Conservation (phyloP, 345 rosid species). For the Litchi chinensis region DNA sequence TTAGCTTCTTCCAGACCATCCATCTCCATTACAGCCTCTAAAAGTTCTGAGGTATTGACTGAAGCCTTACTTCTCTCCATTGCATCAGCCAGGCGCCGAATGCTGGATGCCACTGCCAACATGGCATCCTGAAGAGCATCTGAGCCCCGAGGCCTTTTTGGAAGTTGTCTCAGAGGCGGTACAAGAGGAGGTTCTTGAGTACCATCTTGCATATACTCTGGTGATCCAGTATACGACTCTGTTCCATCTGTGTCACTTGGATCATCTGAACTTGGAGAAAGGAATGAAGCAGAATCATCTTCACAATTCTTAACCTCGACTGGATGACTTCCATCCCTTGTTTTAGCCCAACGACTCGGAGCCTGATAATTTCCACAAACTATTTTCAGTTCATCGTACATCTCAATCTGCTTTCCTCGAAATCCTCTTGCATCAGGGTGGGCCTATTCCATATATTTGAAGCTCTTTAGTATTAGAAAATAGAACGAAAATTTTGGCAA, state of each 20-base stretch:
- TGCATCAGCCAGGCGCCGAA: slow-evolving; percentile 74
- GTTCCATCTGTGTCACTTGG: slow-evolving; percentile 84
- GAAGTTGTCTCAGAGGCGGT: slow-evolving; percentile 58
- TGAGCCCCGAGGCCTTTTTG: slow-evolving; percentile 54
- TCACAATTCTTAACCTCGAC: slow-evolving; percentile 52
- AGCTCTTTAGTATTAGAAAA: slow-evolving; percentile 5
- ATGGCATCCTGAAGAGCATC: slow-evolving; percentile 76
- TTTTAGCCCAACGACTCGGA: slow-evolving; percentile 63
- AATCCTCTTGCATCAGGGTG: slow-evolving; percentile 80
- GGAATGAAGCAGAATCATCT: slow-evolving; percentile 72
- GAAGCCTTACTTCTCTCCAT: slow-evolving; percentile 56
- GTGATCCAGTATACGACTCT: slow-evolving; percentile 59
- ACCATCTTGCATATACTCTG: slow-evolving; percentile 53
- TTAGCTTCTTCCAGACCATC: slow-evolving; percentile 87
- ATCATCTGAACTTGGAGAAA: slow-evolving; percentile 64
- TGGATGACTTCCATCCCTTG: slow-evolving; percentile 56
- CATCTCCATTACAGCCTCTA: slow-evolving; percentile 81
- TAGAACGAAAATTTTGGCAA: background rate
- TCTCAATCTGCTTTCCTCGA: slow-evolving; percentile 79
- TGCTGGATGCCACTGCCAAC: slow-evolving; percentile 72
- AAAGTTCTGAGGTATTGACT: slow-evolving; percentile 57
- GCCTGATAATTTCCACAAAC: slow-evolving; percentile 86
- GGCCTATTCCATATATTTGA: slow-evolving; percentile 45
- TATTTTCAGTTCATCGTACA: slow-evolving; percentile 79
- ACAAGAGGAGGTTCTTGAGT: slow-evolving; percentile 59